These are phyloP conservation scores for Rhodotorula sp. DNA, from an alignment of 1,284 basidiomycete genomes.

Conservation along the genomic window DNA sequence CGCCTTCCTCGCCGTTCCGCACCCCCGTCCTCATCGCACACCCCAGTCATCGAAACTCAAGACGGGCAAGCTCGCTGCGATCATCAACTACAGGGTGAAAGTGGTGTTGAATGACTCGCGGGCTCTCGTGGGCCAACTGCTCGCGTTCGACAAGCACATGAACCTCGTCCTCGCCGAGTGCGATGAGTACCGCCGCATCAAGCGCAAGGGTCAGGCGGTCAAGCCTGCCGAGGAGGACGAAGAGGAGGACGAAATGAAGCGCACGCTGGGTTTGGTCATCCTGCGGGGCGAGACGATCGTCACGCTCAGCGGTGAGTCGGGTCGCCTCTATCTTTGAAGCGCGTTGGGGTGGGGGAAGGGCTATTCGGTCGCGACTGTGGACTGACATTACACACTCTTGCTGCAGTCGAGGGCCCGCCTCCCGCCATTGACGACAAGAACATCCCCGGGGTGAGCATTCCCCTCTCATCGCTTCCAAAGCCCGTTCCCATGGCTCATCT, in stretches of 20 bases:
- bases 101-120: conserved; percentile 98
- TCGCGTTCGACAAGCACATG: conserved; percentile 99
- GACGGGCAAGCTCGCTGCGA: conserved; percentile 96
- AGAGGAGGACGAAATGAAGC: conserved; percentile 87
- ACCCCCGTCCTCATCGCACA: neutral
- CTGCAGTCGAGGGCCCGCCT: conserved; percentile 75
- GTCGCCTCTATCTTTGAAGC: conserved; percentile 52
- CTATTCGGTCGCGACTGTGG: neutral
- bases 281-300: conserved; percentile 95
- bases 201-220: conserved; percentile 56
- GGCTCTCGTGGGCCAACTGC: conserved; percentile 93
- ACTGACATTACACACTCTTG: too few relatives aligned
- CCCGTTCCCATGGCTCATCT: neutral
- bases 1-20: neutral
- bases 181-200: conserved; percentile 88
- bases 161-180: conserved; percentile 97
- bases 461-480: neutral
- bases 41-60: conserved; percentile 52
- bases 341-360: too few relatives aligned
- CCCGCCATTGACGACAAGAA: conserved; percentile 80
- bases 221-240: conserved; percentile 41
- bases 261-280: conserved; percentile 91
- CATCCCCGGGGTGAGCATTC: conserved; percentile 57
- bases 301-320: conserved; percentile 61
- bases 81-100: conserved; percentile 97